Percentiles rank a stretch among this genome's conserved stretches.
Evolutionary conservation across 2,329 filamentous ascomycete genomes (phyloP).

Genomic region (Acarospora socialis): DNA sequence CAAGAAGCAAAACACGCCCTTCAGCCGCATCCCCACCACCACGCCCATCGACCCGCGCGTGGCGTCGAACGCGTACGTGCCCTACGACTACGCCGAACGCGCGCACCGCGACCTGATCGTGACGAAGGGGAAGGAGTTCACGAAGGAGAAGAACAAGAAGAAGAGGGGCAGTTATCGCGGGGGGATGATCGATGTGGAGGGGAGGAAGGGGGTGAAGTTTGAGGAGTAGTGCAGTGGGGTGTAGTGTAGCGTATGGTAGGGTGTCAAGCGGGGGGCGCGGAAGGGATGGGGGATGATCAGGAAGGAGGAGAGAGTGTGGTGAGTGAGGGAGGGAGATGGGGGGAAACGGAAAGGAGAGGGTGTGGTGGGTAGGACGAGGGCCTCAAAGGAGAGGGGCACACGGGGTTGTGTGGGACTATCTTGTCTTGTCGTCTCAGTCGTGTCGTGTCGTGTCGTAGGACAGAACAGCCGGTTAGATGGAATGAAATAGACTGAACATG

Average conservation of each 20-base stretch:
- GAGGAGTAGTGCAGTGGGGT: constrained; percentile 68
- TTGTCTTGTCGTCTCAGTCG: too few relatives aligned
- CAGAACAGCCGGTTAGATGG: too few relatives aligned
- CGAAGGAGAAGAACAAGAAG: constrained; percentile 99
- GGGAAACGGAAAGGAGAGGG: too few relatives aligned
- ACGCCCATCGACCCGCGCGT: constrained; percentile 54
- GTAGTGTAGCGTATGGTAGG: constrained; percentile 24
- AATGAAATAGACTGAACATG: too few relatives aligned
- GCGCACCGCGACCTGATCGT: constrained; percentile 80
- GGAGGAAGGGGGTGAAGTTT: constrained; percentile 84
- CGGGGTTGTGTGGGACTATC: too few relatives aligned
- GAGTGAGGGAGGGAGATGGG: too few relatives aligned
- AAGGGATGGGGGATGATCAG: too few relatives aligned
- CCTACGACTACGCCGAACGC: constrained; percentile 76
- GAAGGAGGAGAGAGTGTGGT: too few relatives aligned
- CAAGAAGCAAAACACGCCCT: constrained; percentile 42
- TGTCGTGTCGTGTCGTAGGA: too few relatives aligned
- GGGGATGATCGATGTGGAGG: constrained; percentile 68
- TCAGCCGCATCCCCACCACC: constrained; percentile 61
- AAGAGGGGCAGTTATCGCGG: constrained; percentile 83
- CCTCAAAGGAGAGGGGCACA: too few relatives aligned
- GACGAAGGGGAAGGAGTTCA: constrained; percentile 92
- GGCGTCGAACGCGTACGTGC: constrained; percentile 64
- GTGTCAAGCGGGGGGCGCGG: constrained; percentile 22
- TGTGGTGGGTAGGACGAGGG: too few relatives aligned